Base-by-base conservation (phyloP, 106 monocot species). In the Amphibolis antarctica region DNA sequence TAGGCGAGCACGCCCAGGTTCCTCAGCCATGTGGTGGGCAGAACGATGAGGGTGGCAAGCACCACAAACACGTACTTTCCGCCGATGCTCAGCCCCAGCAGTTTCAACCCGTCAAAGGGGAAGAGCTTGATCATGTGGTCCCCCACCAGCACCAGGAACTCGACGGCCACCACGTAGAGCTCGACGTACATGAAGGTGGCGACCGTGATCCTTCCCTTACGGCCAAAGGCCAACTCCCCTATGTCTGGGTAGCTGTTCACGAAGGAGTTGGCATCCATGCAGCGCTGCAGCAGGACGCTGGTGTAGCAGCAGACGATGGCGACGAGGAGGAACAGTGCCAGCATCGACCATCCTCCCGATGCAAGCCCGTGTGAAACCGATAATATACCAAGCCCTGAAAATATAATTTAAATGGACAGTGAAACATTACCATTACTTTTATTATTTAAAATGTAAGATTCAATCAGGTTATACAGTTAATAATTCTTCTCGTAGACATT, bases 221-320 rank as follows among this genome's bases (percentile, higher is more conserved):
- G 46, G 11, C 88, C 88, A 24, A 93, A 93, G 11, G 93, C 93
- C 13, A 83, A 62, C 70, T 86, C 85, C 0, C 93, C 93, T 4
- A 93, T 77, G 60, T 89, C 93, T 0, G 93, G 93, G 62, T 93
- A 93, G 28, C 77, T 93, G 59, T 76, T 81, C 1, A 93, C 70
- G 0, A 65, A 69, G 3, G 77, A 61, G 22, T 81, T 83, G 9
- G 85, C 65, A 12, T 88, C 86, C 79, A 93, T 93, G 66, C 93
- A 93, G 12, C 80, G 60, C 30, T 83, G 73, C 1, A 89, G 70
- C 17, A 93, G 83, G 9, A 88, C 22, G 0, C 88, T 88, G 0
- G 88, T 93, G 70, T 89, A 89, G 66, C 65, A 93, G 25, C 88
- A 93, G 12, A 79, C 49, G 7, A 24, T 66, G n/a, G 88, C 85